Conservation (phyloP, 352 stramenopile species). For the Phytophthora aleatoria region DNA sequence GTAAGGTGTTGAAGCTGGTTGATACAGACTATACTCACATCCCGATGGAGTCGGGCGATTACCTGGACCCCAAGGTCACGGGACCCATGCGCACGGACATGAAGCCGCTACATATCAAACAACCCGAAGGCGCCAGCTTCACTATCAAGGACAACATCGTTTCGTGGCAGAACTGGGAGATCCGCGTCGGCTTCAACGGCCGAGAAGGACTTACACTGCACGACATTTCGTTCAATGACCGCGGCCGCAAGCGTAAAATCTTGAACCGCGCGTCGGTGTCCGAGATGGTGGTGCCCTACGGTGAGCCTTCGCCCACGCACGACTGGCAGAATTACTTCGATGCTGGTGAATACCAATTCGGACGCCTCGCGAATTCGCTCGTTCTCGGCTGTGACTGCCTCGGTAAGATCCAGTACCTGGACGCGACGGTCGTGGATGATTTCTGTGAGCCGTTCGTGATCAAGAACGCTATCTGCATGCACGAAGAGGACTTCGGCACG, state of each 20-base stretch:
- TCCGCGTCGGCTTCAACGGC: slow-evolving; percentile 84
- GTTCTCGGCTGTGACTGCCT: slow-evolving; percentile 77
- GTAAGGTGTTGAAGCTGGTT: slow-evolving; percentile 41
- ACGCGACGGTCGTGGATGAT: slow-evolving; percentile 34
- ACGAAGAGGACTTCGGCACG: slow-evolving; percentile 37
- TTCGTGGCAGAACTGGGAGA: slow-evolving; percentile 81
- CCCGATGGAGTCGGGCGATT: slow-evolving; percentile 48
- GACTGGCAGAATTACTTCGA: slow-evolving; percentile 89
- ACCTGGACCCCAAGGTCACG: slow-evolving; percentile 44
- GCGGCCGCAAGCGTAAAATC: slow-evolving; percentile 50
- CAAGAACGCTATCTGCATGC: slow-evolving; percentile 41
- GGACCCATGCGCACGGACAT: slow-evolving; percentile 49
- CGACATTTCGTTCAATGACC: slow-evolving; percentile 46
- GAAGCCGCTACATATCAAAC: slow-evolving; percentile 73
- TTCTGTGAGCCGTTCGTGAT: slow-evolving; percentile 39
- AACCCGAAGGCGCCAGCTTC: slow-evolving; percentile 80
- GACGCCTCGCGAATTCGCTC: slow-evolving; percentile 77
- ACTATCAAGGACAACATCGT: slow-evolving; percentile 69
- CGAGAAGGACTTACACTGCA: slow-evolving; percentile 78
- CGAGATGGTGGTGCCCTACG: slow-evolving; percentile 90
- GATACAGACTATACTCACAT: slow-evolving; percentile 57
- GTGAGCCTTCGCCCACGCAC: slow-evolving; percentile 68
- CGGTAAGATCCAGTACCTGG: slow-evolving; percentile 37
- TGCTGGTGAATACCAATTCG: slow-evolving; percentile 81
- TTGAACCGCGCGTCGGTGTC: slow-evolving; percentile 74